Base-by-base conservation (phyloP, 2,329 filamentous ascomycete species). In the Ascochyta rabiei region DNA sequence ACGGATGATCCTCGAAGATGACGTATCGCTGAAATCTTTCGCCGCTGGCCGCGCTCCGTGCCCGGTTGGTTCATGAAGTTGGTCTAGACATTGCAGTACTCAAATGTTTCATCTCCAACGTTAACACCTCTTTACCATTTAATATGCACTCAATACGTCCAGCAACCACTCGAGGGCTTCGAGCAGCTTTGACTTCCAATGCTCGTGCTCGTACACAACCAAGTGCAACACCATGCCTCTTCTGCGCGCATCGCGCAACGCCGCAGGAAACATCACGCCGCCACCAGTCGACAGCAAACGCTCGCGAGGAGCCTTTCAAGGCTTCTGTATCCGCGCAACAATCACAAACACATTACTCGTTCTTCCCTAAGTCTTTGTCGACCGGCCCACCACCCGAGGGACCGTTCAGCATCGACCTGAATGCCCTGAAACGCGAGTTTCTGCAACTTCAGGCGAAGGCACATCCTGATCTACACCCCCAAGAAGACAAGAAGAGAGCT, bases 331-430 rank as follows among this genome's bases (percentile, higher is more conserved):
- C 54, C 18, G 21, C 58, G 15, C 24, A 48, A 2, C 39, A 56
- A 24, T 44, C 57, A 12, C 65, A 77, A 61, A 91, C 88, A 49
- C 86, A 93, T 81, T 98, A 97, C 82, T 85, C 88, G 51, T 86
- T 98, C 77, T 99, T 99, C 81, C 92, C 93, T 1, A 73, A 83
- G 28, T 90, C 92, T 3, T 82, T 97, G 3, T 85, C 92, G 0
- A 48, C 75, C 1, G 93, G 93, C 2, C 89, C 91, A 0, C 95
- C 95, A 0, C 93, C 93, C 0, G 49, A 70, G 0, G 89, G 92
- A 0, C 82, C 86, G 54, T 99, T 98, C 81, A 76, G 80, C 13
- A 85, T 98, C 69, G 83, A 96, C 72, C 72, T 84, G 12, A 80
- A 83, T 53, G 80, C 84, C 15, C 84, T 98, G 18, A 89, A 90